These are phyloP conservation scores for Starmerella ratchasimensis DNA, from an alignment of 805 yeast species.

Conservation along the genomic window DNA sequence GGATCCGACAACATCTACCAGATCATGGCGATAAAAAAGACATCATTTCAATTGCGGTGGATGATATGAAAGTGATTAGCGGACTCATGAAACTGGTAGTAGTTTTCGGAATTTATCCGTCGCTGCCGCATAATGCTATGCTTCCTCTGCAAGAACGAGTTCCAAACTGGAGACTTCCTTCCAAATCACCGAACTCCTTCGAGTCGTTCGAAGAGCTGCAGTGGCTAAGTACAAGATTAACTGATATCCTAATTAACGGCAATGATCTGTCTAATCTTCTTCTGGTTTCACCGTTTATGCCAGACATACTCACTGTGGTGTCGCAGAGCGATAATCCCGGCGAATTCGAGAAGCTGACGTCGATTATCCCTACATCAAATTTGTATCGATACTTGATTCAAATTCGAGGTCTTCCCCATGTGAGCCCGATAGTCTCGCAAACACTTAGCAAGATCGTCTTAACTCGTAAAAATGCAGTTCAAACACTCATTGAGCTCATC, in stretches of 20 bases:
- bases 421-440: conserved; percentile 34
- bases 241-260: no score
- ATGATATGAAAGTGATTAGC: conserved; percentile 68
- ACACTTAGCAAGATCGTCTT: conserved; percentile 43
- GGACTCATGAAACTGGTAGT: conserved; percentile 50
- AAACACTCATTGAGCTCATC: conserved; percentile 59
- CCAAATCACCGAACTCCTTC: not conserved
- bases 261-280: conserved; percentile 27
- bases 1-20: conserved; percentile 2
- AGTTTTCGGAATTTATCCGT: conserved; percentile 57
- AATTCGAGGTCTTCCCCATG: conserved; percentile 35
- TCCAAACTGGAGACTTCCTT: not conserved
- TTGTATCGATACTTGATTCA: conserved; percentile 48
- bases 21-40: conserved; percentile 1
- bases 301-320: conserved; percentile 9
- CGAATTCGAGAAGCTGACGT: not conserved
- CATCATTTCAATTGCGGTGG: conserved; percentile 49
- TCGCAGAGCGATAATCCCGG: conserved; percentile 3
- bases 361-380: conserved; percentile 45
- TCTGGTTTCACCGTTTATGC: conserved; percentile 13
- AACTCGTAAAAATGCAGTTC: conserved; percentile 53
- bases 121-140: conserved; percentile 24
- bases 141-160: conserved; percentile 3
- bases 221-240: no score
- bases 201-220: no score